Evolutionary conservation across 148 eudicot species (phyloP).

Genomic region (Tetragonia tetragonoides): DNA sequence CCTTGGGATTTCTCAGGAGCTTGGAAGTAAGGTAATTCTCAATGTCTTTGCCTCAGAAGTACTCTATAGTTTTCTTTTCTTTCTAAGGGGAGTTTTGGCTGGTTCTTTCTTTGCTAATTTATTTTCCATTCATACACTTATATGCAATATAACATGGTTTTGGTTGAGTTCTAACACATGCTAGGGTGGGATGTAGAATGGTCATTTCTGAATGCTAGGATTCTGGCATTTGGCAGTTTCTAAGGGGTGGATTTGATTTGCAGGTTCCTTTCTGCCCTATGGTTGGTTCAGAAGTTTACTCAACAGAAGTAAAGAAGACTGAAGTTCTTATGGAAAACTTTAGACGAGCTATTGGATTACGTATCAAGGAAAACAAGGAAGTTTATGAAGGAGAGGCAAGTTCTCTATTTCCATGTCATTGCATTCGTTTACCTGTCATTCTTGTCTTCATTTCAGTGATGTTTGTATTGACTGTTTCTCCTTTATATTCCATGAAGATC

Average conservation of each 20-base stretch:
- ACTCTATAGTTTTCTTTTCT: too few relatives aligned
- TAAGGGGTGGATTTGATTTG: conserved; percentile 1
- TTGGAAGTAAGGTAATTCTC: conserved; percentile 78
- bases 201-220: not conserved
- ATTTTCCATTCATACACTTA: too few relatives aligned
- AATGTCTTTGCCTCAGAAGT: not conserved
- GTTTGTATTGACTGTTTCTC: too few relatives aligned
- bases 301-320: conserved; percentile 98
- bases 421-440: not conserved
- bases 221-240: not conserved
- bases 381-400: conserved; percentile 98
- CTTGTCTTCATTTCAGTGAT: too few relatives aligned
- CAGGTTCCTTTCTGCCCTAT: conserved; percentile 99
- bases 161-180: not conserved
- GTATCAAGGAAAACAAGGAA: conserved; percentile 97
- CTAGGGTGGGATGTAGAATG: not conserved
- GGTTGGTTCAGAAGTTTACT: conserved; percentile 99
- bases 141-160: too few relatives aligned
- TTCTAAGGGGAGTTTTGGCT: too few relatives aligned
- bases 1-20: conserved; percentile 93
- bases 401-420: conserved; percentile 4
- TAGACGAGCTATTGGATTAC: conserved; percentile 89
- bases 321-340: conserved; percentile 97
- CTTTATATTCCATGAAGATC: not conserved
- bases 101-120: too few relatives aligned